Conservation (phyloP, 2,329 filamentous ascomycete genomes). For the Harringtonia aguacate region DNA sequence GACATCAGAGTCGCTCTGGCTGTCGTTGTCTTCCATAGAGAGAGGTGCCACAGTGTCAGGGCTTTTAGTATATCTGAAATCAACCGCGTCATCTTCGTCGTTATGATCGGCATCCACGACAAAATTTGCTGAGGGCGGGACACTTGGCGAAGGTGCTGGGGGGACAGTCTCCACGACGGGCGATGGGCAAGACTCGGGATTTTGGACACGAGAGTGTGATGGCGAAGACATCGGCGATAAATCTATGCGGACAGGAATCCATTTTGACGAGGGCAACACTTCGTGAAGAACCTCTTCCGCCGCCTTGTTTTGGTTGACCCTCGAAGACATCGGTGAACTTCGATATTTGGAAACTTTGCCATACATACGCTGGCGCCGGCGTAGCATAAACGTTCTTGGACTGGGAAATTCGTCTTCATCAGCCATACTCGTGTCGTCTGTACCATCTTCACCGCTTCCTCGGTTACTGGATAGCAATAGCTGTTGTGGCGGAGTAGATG, state of each 20-base stretch:
- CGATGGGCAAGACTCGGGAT: not conserved
- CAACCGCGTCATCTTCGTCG: not conserved
- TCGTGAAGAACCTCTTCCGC: constrained; percentile 11
- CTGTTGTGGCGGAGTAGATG: constrained; percentile 14
- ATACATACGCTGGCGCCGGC: constrained; percentile 6
- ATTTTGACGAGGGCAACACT: constrained; percentile 3
- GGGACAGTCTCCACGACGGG: not conserved
- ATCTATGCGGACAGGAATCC: constrained; percentile 8
- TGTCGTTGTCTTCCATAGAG: constrained; percentile 10
- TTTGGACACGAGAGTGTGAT: not conserved
- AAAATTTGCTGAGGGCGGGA: no score
- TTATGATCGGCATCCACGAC: not conserved
- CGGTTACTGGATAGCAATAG: constrained; percentile 17
- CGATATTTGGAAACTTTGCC: constrained; percentile 9
- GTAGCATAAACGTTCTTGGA: constrained; percentile 10
- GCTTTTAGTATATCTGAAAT: not conserved
- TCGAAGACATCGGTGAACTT: not conserved
- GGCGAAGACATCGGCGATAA: constrained; percentile 6
- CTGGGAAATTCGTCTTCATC: constrained; percentile 22
- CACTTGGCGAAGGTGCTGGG: not conserved
- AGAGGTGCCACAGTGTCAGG: not conserved
- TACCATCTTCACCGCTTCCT: constrained; percentile 16
- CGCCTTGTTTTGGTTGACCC: no score
- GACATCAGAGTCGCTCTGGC: constrained; percentile 30
- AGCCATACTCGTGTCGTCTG: constrained; percentile 19